Evolutionary conservation across 2,329 filamentous ascomycete species (phyloP), one percentile per base, ranked within the genome.

Genomic region (Dactylella cylindrospora): DNA sequence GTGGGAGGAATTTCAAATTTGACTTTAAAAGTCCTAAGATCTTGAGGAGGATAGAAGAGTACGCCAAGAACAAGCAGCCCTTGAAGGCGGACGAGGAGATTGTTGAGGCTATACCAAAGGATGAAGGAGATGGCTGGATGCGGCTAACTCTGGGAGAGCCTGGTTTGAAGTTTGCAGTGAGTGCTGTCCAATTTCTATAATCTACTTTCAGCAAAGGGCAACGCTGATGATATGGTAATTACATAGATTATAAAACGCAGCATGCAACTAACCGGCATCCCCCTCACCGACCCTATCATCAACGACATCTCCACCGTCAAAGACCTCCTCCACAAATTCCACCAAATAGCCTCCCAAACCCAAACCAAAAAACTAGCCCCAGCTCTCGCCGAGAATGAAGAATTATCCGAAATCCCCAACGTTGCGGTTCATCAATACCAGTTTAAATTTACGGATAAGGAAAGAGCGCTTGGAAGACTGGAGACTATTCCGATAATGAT

Each of bases 401-500:
- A 32, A n/a, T 26, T 53, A 17, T 10, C 22, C 15, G 41, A 47
- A 15, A 31, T 9, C 3, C 40, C 55, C 40, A 61, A 61, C 47
- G 55, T 61, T 3, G 23, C 41, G 5, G 25, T 61, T 3, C 55
- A 61, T 19, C 55, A 44, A 5, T 52, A 61, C 29, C 55, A 61
- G 19, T 32, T 61, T 25, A 61, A 51, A 20, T 61, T 61, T 31
- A 61, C 55, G 7, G 55, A 61, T 36, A 52, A 45, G 7, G 55
- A 61, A 43, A 47, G 55, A 5, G 47, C 55, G 2, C 46, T 61
- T 19, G 55, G 55, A 31, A 47, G 55, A 25, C 15, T 61, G 36
- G 55, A 61, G 47, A 61, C 55, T 6, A 61, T 61, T 22, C 55
- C 55, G 1, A 61, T 61, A 15, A 61, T 61, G 55, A 61, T 61